Conservation (phyloP, 495 filamentous ascomycete species). For the Aspergillus ellipticus region DNA sequence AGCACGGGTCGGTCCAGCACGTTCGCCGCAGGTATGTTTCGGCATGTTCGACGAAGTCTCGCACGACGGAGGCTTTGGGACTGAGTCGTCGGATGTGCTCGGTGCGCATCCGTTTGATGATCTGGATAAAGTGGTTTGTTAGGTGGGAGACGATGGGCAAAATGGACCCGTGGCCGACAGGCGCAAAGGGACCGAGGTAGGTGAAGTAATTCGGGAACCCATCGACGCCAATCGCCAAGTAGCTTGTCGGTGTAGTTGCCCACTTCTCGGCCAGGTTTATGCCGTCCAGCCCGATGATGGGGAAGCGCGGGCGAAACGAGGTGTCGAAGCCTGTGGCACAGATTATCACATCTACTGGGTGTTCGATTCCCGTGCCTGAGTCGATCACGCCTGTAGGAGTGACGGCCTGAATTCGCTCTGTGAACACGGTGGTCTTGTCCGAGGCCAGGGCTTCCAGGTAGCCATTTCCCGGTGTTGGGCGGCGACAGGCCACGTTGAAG, state of each 20-base stretch:
- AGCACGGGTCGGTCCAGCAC: conserved; percentile 38
- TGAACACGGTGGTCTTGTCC: conserved; percentile 15
- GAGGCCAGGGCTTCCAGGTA: conserved; percentile 15
- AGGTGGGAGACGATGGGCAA: conserved; percentile 2
- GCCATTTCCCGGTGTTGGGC: conserved; percentile 33
- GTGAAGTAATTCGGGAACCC: conserved; percentile 65
- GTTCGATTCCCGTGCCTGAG: conserved; percentile 31
- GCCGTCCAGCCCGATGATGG: conserved; percentile 41
- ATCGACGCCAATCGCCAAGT: conserved; percentile 54
- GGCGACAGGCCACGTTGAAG: conserved; percentile 39
- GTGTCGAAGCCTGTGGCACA: conserved; percentile 51
- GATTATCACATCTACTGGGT: conserved; percentile 26
- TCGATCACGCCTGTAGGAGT: conserved; percentile 32
- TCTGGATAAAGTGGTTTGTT: conserved; percentile 2
- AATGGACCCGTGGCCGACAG: conserved; percentile 7
- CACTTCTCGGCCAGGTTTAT: conserved; percentile 46
- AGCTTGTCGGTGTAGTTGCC: conserved; percentile 50
- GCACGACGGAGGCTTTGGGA: conserved; percentile 21
- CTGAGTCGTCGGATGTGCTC: conserved; percentile 9
- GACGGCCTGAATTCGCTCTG: conserved; percentile 18
- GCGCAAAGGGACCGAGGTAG: conserved; percentile 53
- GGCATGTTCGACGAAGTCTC: conserved; percentile 38
- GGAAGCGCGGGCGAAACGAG: conserved; percentile 37
- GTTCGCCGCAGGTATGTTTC: conserved; percentile 28
- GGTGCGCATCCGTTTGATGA: conserved; percentile 8